Conservation (phyloP, 176 grass and related monocot genomes). For the Zea luxurians region DNA sequence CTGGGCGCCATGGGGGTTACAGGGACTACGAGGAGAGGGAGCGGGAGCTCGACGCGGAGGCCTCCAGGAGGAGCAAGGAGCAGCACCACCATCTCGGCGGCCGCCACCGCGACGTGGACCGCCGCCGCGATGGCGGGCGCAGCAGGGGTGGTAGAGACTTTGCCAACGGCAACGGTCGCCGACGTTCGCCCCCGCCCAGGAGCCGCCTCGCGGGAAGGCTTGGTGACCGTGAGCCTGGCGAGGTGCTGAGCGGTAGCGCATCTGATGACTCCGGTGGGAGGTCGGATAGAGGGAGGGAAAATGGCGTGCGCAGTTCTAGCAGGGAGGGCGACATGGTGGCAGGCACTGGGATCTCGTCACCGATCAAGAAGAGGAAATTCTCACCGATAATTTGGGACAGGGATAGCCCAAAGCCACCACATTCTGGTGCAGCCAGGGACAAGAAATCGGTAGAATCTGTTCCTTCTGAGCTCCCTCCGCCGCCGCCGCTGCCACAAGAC, state of each 20-base stretch:
- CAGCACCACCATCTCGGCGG: conserved; percentile 7
- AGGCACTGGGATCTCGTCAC: conserved; percentile 3
- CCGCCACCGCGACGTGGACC: conserved; percentile 36
- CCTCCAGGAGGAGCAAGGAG: conserved; percentile 49
- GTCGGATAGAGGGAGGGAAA: conserved; percentile 42
- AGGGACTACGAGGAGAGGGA: conserved; percentile 64
- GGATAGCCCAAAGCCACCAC: conserved; percentile 49
- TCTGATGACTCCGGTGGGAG: conserved; percentile 64
- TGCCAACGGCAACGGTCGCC: conserved; percentile 46
- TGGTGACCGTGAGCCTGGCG: conserved; percentile 67
- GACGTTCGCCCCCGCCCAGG: conserved; percentile 39
- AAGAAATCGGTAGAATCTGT: conserved; percentile 33
- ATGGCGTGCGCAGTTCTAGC: conserved; percentile 37
- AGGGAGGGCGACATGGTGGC: conserved; percentile 25
- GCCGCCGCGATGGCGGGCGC: conserved; percentile 37
- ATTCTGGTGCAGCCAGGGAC: conserved; percentile 18
- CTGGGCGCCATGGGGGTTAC: conserved; percentile 53
- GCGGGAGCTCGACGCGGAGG: conserved; percentile 51
- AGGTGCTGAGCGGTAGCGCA: conserved; percentile 72
- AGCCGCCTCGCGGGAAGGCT: conserved; percentile 47
- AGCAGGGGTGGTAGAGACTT: conserved; percentile 43
- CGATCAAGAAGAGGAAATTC: conserved; percentile 80
- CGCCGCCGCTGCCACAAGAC: conserved; percentile 45
- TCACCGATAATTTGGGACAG: conserved; percentile 96
- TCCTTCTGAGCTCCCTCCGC: conserved; percentile 51